These are phyloP conservation scores for Sclerotinia subarctica DNA, from an alignment of 2,329 filamentous ascomycete genomes.

Conservation along the genomic window DNA sequence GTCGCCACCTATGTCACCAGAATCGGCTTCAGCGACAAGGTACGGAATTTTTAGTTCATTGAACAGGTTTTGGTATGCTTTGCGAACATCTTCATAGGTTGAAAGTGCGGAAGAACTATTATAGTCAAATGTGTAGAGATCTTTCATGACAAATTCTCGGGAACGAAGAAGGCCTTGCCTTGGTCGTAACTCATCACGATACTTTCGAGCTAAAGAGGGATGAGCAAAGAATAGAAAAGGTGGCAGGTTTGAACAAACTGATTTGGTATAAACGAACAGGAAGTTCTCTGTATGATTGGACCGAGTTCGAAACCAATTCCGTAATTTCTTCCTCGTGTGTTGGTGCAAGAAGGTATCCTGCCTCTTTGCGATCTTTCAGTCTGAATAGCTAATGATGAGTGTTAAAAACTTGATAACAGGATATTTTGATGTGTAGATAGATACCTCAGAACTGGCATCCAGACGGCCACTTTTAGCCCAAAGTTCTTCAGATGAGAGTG, in stretches of 20 bases:
- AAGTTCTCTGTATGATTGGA: slow-evolving; percentile 81
- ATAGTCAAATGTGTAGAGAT: slow-evolving; percentile 91
- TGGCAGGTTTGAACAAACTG: slow-evolving; percentile 48
- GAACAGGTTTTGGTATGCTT: slow-evolving; percentile 74
- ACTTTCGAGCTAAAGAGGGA: slow-evolving; percentile 68
- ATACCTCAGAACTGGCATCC: slow-evolving; percentile 69
- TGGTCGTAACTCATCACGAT: slow-evolving; percentile 86
- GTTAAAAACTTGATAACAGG: slow-evolving; percentile 14
- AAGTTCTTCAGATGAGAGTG: slow-evolving; percentile 77
- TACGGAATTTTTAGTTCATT: slow-evolving; percentile 79
- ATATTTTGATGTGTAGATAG: slow-evolving; percentile 40
- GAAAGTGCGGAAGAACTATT: slow-evolving; percentile 64
- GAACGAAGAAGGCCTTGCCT: slow-evolving; percentile 83
- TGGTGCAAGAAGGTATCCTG: slow-evolving; percentile 74
- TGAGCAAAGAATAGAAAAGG: slow-evolving; percentile 7
- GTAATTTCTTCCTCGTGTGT: slow-evolving; percentile 99
- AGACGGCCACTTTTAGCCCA: slow-evolving; percentile 84
- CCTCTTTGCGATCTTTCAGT: slow-evolving; percentile 73
- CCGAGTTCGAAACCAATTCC: slow-evolving; percentile 65
- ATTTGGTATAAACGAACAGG: slow-evolving; percentile 90
- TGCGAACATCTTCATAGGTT: slow-evolving; percentile 74
- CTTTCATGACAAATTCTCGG: slow-evolving; percentile 96
- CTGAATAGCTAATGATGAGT: slow-evolving; percentile 65
- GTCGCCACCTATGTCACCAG: slow-evolving; percentile 92
- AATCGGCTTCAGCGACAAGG: slow-evolving; percentile 82